phyloP scores from a whole-genome alignment of 805 yeast species.

The Wickerhamiella brachini region DNA sequence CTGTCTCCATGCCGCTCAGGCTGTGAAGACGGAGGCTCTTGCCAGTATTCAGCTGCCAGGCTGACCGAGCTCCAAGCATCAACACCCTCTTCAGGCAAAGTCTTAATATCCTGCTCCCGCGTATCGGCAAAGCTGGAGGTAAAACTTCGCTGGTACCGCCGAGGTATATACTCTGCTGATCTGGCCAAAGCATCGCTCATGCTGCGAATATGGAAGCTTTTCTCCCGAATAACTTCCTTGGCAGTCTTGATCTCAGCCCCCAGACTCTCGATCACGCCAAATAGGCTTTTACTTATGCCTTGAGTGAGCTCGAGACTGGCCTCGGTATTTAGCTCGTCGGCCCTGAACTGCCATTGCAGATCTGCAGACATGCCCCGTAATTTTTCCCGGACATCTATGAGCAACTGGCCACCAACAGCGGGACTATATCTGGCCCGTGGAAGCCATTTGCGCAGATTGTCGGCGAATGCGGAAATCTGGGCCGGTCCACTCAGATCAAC shows the following conservation, averaged over 20 bases:
- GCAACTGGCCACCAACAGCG: background rate
- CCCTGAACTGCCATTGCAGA: background rate
- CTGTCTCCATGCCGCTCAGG: background rate
- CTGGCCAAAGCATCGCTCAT: constrained; percentile 1
- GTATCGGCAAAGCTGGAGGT: background rate
- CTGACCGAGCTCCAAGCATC: background rate
- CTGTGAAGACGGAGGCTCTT: background rate
- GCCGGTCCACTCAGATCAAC: background rate
- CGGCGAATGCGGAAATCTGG: background rate
- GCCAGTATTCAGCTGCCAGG: background rate
- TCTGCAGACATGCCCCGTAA: background rate
- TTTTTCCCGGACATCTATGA: background rate
- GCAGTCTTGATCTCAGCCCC: background rate
- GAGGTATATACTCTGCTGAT: background rate
- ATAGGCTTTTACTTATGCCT: background rate
- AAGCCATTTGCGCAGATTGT: background rate
- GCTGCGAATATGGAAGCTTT: constrained; percentile 2
- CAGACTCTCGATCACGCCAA: background rate
- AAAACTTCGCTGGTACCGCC: background rate
- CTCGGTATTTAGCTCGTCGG: background rate
- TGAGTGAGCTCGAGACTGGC: background rate
- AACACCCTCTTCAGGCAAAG: background rate
- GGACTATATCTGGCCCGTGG: background rate
- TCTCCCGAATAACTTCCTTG: background rate
- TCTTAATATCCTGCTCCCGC: background rate